Evolutionary conservation across 805 yeast species (phyloP), one percentile per base, ranked within the genome.

Genomic region (Candida boleticola): DNA sequence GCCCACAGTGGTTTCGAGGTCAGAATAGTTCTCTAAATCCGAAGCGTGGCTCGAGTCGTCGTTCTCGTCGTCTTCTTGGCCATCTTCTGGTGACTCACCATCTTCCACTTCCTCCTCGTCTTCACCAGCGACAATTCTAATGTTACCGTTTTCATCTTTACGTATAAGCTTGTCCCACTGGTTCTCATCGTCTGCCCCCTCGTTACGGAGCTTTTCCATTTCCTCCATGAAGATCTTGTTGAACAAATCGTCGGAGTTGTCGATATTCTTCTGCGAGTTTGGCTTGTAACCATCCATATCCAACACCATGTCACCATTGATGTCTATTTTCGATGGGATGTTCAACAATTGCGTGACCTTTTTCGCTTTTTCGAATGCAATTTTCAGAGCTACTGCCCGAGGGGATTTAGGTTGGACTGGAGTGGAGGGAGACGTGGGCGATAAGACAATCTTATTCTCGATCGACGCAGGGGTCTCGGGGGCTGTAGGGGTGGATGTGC

Each of bases 261-360:
- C 82, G 31, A 85, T 79, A 58, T 84, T 88, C 50, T 82, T 80
- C 39, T 82, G 85, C 11, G 71, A 57, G 53, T 83, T 89, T 26
- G 95, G 85, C 63, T 90, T 92, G 65, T 93, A 93, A 14, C 99
- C 99, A 53, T 89, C 95, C 83, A 92, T 88, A 64, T 93, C 99
- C 35, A 93, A 67, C 32, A 89, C 77, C 52, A 93, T 73, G 57
- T 89, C 96, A 10, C 99, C 99, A 54, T 88, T 86, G 47, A 84
- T 83, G 48, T 87, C 95, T 29, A 90, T 77, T 50, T 82, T 87
- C 22, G 95, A 83, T 1, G 97, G 97, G 25, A 93, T 89, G 56
- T 89, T 87, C 50, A 88, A 71, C 56, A 75, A 81, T 50, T 78
- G 76, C 21, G 92, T 79, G 19, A 88, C 67, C 32, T 79, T 79